Percentiles rank a stretch among this genome's conserved stretches.
These are phyloP conservation scores for Rosellinia necatrix DNA, from an alignment of 2,329 filamentous ascomycete species.

Conservation along the genomic window DNA sequence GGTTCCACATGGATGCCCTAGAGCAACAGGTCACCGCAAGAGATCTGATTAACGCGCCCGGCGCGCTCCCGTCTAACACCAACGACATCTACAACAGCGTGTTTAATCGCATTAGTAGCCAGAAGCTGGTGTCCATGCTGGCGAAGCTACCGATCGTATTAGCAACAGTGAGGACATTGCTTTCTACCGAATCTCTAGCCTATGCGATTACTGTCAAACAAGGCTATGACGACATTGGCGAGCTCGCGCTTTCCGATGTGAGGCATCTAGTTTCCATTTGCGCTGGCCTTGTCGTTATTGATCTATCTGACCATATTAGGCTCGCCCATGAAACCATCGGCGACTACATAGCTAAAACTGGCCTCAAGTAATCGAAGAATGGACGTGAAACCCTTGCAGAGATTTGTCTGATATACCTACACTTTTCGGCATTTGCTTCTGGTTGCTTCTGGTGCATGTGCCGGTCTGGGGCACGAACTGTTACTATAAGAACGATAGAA, in stretches of 20 bases:
- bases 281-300: background rate
- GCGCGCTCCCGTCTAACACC: slow-evolving; percentile 1
- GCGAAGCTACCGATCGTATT: slow-evolving; percentile 9
- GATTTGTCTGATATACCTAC: background rate
- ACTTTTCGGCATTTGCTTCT: background rate
- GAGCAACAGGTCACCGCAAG: slow-evolving; percentile 7
- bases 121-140: background rate
- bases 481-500: background rate
- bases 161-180: background rate
- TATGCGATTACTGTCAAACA: slow-evolving; percentile 1
- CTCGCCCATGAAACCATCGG: background rate
- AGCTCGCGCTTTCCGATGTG: background rate
- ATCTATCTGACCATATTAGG: background rate
- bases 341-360: background rate
- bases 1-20: slow-evolving; percentile 8
- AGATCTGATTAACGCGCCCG: slow-evolving; percentile 7
- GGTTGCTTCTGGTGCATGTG: background rate
- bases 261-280: background rate
- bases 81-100: slow-evolving; percentile 9
- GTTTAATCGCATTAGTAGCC: slow-evolving; percentile 6
- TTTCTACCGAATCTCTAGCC: background rate
- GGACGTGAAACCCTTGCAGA: background rate
- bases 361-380: background rate
- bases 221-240: slow-evolving; percentile 4
- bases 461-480: background rate